Conservation (phyloP, 805 yeast species). For the Teunomyces aglyptinius region DNA sequence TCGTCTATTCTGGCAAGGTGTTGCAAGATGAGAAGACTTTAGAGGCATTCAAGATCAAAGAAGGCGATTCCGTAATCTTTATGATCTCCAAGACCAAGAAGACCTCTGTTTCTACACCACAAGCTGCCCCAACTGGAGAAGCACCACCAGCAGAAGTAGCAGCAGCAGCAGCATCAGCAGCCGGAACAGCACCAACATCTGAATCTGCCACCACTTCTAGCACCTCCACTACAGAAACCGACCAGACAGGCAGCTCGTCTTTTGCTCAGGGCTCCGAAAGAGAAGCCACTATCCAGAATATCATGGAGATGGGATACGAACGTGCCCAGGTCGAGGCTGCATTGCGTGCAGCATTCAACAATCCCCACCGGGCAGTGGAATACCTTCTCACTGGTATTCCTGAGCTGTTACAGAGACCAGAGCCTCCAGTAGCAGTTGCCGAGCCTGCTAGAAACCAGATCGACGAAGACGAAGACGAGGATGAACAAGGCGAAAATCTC, state of each 20-base stretch:
- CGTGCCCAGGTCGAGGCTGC: conserved; percentile 87
- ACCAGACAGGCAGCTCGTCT: conserved; percentile 37
- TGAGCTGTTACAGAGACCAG: conserved; percentile 47
- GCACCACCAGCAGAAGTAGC: conserved; percentile 14
- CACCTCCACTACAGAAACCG: conserved; percentile 18
- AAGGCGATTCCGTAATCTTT: conserved; percentile 84
- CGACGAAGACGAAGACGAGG: conserved; percentile 30
- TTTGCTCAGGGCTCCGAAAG: conserved; percentile 78
- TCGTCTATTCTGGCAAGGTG: conserved; percentile 90
- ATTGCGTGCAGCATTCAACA: conserved; percentile 90
- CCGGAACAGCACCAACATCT: conserved; percentile 12
- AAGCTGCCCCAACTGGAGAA: conserved; percentile 23
- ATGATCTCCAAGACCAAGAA: conserved; percentile 64
- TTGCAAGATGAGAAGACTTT: conserved; percentile 79
- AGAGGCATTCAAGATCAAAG: conserved; percentile 71
- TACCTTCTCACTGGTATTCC: conserved; percentile 90
- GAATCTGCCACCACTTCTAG: conserved; percentile 19
- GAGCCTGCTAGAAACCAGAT: conserved; percentile 19
- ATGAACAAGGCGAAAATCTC: conserved; percentile 43
- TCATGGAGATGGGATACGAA: conserved; percentile 95
- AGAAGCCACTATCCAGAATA: conserved; percentile 73
- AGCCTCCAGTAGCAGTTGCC: conserved; percentile 10
- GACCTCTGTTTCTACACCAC: conserved; percentile 24
- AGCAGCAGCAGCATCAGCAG: conserved; percentile 16
- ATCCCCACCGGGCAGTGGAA: conserved; percentile 98